Conservation (phyloP, 257 asterid species). For the Gentiana dahurica region DNA sequence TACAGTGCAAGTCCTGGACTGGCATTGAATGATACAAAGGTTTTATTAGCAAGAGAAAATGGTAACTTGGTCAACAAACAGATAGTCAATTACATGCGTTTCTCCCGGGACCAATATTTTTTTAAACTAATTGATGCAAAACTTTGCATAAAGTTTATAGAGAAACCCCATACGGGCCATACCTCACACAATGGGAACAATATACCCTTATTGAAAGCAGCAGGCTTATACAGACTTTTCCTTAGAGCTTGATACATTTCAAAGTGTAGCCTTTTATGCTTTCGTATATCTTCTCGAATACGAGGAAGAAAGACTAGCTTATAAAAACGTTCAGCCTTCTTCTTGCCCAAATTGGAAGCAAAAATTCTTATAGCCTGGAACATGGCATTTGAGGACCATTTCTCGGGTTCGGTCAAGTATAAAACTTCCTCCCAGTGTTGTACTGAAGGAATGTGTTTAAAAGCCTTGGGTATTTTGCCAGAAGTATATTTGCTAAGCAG, state of each 20-base stretch:
- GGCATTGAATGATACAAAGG: constrained; percentile 13
- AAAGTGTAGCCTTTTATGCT: constrained; percentile 81
- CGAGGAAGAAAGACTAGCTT: constrained; percentile 87
- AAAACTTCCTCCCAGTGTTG: constrained; percentile 83
- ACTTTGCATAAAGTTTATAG: too few relatives aligned
- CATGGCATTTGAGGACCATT: constrained; percentile 91
- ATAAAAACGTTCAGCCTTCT: constrained; percentile 78
- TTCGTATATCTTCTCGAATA: constrained; percentile 77
- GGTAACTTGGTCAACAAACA: not conserved
- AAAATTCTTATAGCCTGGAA: constrained; percentile 90
- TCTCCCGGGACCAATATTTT: too few relatives aligned
- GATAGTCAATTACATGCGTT: too few relatives aligned
- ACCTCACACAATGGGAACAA: constrained; percentile 85
- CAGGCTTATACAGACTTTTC: constrained; percentile 80
- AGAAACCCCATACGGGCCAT: not conserved
- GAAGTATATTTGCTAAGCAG: constrained; percentile 70
- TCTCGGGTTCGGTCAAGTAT: constrained; percentile 77
- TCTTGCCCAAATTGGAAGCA: constrained; percentile 80
- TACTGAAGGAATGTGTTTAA: constrained; percentile 70
- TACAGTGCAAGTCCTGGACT: constrained; percentile 76
- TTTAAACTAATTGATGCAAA: too few relatives aligned
- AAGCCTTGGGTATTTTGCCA: constrained; percentile 88
- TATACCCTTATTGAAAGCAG: constrained; percentile 90
- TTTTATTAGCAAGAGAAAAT: not conserved
- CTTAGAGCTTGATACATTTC: constrained; percentile 75